Conservation (phyloP, 2,329 filamentous ascomycete genomes). For the Lachnellula willkommii region DNA sequence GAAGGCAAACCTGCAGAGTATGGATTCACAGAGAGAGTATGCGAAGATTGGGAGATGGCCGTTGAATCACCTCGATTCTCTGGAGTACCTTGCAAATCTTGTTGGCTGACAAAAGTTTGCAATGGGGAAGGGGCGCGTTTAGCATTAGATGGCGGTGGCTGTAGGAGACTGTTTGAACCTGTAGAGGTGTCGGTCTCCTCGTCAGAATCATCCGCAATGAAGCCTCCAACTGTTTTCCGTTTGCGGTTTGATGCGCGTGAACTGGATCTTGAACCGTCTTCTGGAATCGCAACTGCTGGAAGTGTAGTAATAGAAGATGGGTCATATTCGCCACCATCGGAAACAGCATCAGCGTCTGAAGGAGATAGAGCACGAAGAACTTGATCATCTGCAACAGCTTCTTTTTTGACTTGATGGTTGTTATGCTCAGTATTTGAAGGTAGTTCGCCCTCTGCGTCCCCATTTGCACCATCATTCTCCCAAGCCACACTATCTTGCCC, state of each 20-base stretch:
- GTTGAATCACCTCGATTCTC: slow-evolving; percentile 30
- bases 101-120: slow-evolving; percentile 26
- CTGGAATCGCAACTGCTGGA: slow-evolving; percentile 26
- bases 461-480: slow-evolving; percentile 27
- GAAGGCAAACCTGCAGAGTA: slow-evolving; percentile 20
- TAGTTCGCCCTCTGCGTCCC: slow-evolving; percentile 26
- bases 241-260: slow-evolving; percentile 30
- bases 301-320: slow-evolving; percentile 30
- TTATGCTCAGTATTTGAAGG: slow-evolving; percentile 34
- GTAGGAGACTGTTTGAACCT: slow-evolving; percentile 17
- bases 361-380: slow-evolving; percentile 33
- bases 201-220: slow-evolving; percentile 34
- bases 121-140: slow-evolving; percentile 30
- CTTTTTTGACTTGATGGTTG: slow-evolving; percentile 33
- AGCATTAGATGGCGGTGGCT: slow-evolving; percentile 23
- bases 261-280: slow-evolving; percentile 29
- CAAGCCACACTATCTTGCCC: slow-evolving; percentile 30
- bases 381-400: slow-evolving; percentile 34
- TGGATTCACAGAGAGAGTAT: slow-evolving; percentile 24
- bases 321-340: slow-evolving; percentile 31
- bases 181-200: slow-evolving; percentile 30
- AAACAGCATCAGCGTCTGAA: slow-evolving; percentile 27
- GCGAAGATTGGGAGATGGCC: slow-evolving; percentile 16
- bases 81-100: slow-evolving; percentile 21
- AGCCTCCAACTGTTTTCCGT: slow-evolving; percentile 32